Evolutionary conservation across 23 red algal species (phyloP).

Genomic region (Cyanidioschyzon merolae): DNA sequence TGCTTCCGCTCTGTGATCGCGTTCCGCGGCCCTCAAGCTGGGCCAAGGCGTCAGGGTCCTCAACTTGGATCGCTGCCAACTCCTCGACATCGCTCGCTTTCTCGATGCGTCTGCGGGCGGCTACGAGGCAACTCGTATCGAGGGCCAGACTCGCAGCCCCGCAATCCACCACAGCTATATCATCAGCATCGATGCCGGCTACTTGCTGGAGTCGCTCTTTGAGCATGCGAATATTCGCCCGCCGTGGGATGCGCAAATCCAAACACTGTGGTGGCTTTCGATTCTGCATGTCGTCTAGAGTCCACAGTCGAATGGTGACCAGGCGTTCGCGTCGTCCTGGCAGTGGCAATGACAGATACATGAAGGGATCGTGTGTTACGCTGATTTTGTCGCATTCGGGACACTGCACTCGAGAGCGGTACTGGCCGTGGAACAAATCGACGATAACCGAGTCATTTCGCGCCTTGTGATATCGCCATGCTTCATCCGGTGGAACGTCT

Average conservation of each 20-base stretch:
- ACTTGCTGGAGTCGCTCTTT: slow-evolving; percentile 15
- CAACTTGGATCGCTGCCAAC: neutral
- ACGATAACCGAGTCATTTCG: slow-evolving; percentile 38
- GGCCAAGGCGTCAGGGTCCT: neutral
- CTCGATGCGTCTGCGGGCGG: neutral
- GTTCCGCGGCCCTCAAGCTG: neutral
- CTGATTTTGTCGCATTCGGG: slow-evolving; percentile 30
- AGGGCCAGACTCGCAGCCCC: neutral
- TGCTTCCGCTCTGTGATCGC: neutral
- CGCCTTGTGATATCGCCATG: slow-evolving; percentile 26
- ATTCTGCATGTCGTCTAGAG: neutral
- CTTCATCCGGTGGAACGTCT: slow-evolving; percentile 17
- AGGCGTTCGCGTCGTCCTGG: slow-evolving; percentile 11
- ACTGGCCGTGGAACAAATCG: slow-evolving; percentile 39
- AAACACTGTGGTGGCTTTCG: neutral
- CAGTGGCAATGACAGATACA: slow-evolving; percentile 37
- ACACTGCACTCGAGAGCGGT: slow-evolving; percentile 24
- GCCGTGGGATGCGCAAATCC: neutral
- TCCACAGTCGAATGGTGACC: neutral
- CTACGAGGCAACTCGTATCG: neutral
- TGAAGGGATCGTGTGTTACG: slow-evolving; percentile 42
- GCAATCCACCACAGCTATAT: neutral
- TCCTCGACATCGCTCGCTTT: neutral
- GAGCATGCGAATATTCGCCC: neutral
- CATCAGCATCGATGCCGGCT: neutral